phyloP scores from a whole-genome alignment of 257 asterid species.

The Solanum chaucha region DNA sequence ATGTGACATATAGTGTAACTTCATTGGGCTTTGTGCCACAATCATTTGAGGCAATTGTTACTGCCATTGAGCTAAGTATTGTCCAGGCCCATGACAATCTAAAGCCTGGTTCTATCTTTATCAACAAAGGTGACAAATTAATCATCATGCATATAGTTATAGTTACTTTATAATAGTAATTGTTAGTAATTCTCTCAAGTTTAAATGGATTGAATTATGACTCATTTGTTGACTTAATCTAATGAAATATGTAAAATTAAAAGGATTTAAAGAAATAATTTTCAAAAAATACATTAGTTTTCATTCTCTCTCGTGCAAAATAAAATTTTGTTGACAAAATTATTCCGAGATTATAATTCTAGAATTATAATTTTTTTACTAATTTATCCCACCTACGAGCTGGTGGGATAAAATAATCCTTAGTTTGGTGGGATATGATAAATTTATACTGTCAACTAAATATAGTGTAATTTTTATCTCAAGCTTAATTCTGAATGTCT shows the following conservation, averaged over 20 bases:
- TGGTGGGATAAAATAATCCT: not conserved
- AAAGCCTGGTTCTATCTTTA: conserved; percentile 34
- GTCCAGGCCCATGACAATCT: conserved; percentile 46
- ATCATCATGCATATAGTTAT: not conserved
- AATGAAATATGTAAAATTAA: not conserved
- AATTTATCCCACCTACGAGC: not conserved
- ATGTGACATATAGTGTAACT: conserved; percentile 37
- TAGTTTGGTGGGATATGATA: not conserved
- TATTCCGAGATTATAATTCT: not conserved
- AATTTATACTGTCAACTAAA: not conserved
- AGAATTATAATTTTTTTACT: not conserved
- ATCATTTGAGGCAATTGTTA: conserved; percentile 45
- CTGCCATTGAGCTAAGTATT: conserved; percentile 43
- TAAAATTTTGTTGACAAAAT: not conserved
- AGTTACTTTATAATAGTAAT: too few relatives aligned
- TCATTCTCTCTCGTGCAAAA: not conserved
- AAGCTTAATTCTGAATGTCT: not conserved
- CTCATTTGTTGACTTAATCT: not conserved
- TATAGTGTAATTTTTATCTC: not conserved
- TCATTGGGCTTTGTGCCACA: conserved; percentile 58
- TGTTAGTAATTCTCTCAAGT: not conserved
- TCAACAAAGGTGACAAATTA: conserved; percentile 26
- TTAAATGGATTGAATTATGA: not conserved
- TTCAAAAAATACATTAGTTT: not conserved
- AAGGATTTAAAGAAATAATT: not conserved